phyloP scores from a whole-genome alignment of 2,329 filamentous ascomycete species.

The Microthyrium microscopicum region DNA sequence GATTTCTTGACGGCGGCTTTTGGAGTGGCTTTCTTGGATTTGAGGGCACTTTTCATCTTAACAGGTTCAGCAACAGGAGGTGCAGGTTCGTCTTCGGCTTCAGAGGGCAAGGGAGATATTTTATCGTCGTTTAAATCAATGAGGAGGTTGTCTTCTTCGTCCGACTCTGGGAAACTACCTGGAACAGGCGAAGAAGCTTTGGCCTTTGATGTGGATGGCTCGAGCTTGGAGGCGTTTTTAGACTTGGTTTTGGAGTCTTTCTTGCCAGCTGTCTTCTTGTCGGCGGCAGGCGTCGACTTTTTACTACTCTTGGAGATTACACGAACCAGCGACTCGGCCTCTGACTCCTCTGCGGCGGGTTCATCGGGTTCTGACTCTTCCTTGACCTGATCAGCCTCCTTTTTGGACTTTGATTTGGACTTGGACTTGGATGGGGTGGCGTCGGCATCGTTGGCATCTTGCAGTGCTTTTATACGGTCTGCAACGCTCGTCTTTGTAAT shows the following conservation, averaged over 20 bases:
- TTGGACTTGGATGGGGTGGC: conserved; percentile 14
- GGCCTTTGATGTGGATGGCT: conserved; percentile 1
- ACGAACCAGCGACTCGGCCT: conserved; percentile 1
- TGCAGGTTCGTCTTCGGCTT: conserved; percentile 4
- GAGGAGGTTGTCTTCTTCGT: conserved; percentile 2
- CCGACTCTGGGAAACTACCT: conserved; percentile 5
- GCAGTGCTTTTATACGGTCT: conserved; percentile 34
- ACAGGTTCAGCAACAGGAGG: conserved; percentile 1
- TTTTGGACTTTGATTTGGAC: conserved; percentile 15
- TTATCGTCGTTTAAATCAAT: conserved; percentile 1
- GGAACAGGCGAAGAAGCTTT: conserved; percentile 1
- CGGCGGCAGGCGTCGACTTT: background rate
- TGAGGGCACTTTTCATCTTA: conserved; percentile 6
- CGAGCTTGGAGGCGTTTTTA: conserved; percentile 2
- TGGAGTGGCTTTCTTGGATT: conserved; percentile 1
- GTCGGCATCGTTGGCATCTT: conserved; percentile 21
- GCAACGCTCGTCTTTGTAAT: conserved; percentile 16
- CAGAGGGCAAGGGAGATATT: conserved; percentile 5
- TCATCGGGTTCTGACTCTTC: conserved; percentile 2
- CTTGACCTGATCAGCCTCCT: conserved; percentile 2
- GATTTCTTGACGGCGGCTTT: conserved; percentile 4
- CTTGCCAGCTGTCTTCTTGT: conserved; percentile 14
- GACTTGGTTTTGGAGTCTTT: conserved; percentile 12
- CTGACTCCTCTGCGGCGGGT: background rate
- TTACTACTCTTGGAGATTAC: conserved; percentile 1